Base-by-base conservation (phyloP, 1,284 basidiomycete genomes). In the Ganoderma sinense region DNA sequence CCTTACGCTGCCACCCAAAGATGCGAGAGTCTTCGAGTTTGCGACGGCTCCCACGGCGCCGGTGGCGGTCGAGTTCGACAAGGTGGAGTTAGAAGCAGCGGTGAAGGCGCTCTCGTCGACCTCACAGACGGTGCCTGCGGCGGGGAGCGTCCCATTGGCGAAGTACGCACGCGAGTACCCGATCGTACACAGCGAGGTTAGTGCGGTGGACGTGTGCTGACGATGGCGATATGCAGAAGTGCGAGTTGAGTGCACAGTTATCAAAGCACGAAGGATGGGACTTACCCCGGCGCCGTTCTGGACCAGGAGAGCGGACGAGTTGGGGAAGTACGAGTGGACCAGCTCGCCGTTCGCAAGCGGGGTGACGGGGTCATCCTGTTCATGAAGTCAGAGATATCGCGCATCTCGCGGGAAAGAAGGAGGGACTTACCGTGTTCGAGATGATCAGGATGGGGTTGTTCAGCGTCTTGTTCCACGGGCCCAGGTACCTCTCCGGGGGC, bases 381-480 rank as follows among this genome's bases (percentile, higher is more conserved):
- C 11, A 33, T 7, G 33, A 33, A 33, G 33, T 33, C 33, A 33
- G 3, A 33, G 33, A 33, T 3, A 33, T 33, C 7, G 7, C 33
- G 33, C 33, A 33, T 33, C 33, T n/a, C 4, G 39, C 0, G n/a
- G 20, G 1, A 5, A 56, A 11, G 13, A 5, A 55, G 26, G 2
- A 18, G 40, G 40, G 2, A 55, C 77, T 33, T 56, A 76, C 76
- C 29, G 71, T 74, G 65, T 77, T 78, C 56, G 78, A 78, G 59
- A 80, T 68, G 31, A 80, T 69, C 13, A 80, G 71, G 23, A 80
- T 77, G 14, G 75, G 75, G 66, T 77, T 78, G 23, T 71, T 69
- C 41, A 79, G 66, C 33, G 77, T 78, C 36, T 70, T 70, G 66
- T 79, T 79, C 73, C 78, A 80, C 20, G 78, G 78, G 0, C 79